Evolutionary conservation across 78 protist species (phyloP), one percentile per base, ranked within the genome.

Genomic region (Bodo saltans): DNA sequence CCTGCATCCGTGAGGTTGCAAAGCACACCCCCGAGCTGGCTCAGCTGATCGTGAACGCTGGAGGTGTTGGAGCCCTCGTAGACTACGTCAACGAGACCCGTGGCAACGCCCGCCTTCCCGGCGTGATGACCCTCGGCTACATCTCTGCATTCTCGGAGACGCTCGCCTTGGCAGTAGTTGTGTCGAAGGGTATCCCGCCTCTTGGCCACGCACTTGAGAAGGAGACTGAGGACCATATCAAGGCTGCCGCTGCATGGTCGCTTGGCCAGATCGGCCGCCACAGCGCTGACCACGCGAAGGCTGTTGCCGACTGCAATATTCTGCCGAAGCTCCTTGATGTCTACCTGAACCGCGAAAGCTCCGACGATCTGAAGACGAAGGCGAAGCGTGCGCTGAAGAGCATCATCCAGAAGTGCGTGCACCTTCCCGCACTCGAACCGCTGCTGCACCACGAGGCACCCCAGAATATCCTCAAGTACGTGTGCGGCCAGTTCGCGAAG

Each of bases 101-200:
- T 12, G 95, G 94, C 38, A 72, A 73, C 72, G 86, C 85, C 21
- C 67, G 89, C 26, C 87, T 95, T 32, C 96, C 98, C 17, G 95
- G 94, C 71, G 85, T 95, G 85, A 95, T 95, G 97, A 74, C 95
- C 12, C 85, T 94, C 68, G 97, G 97, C 27, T 94, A 87, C 88
- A 91, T 94, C 86, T 23, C 92, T 3, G 97, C 97, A n/a, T 94
- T 91, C 76, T 80, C 88, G 1, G 94, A 89, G 82, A 83, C 93
- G 28, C 83, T 92, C 37, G 97, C 97, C 30, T 68, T 86, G 84
- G 88, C 93, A 23, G 90, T 94, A 21, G 85, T 94, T 72, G 88
- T 67, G 11, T 32, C 85, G 75, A 83, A 85, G 74, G 95, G 91
- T 8, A 84, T 93, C 30, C 68, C 89, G 47, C 92, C 95, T 12